Base-by-base conservation (phyloP, 768 basidiomycete genomes). In the Amanita muscaria region DNA sequence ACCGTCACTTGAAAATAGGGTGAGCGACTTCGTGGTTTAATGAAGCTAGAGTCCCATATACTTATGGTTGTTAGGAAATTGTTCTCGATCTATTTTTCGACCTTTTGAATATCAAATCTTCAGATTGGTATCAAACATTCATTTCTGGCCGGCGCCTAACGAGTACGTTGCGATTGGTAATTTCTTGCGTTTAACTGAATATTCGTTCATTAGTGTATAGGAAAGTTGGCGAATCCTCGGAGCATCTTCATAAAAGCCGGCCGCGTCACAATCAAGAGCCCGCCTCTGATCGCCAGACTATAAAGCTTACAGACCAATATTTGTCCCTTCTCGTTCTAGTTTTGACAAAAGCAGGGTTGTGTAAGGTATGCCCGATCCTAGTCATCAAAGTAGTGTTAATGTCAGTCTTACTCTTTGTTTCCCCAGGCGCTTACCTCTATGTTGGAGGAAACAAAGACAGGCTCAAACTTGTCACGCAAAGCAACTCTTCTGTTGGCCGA, bases 81-180 rank as follows among this genome's bases (percentile, higher is more conserved):
- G 71, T 97, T 27, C 68, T 98, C 42, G 90, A 98, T 53, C 84
- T 96, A 77, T 86, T 98, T 55, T 97, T 97, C 55, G 87, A 89
- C 49, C 70, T 93, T 14, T 66, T 99, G 15, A 88, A 91, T 45
- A 93, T 98, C 63, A 88, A 88, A 59, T 76, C 86, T 0, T 88
- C 91, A 1, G 84, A 85, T 35, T 97, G 93, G 91, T 88, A 89
- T 58, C 77, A 89, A 54, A 85, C 88, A 0, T 97, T 94, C 56
- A 83, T 96, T 27, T 84, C 84, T 45, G 92, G 91, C 9, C 78
- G 88, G 38, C 73, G 92, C 22, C 63, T 96, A 43, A 94, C 91
- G 2, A 85, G 92, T 92, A 56, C 49, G 80, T 36, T n/a, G 29
- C 36, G 14, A 37, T 10, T 23, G 31, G 15, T 9, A 41, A 34